Percentiles rank a stretch among this genome's conserved stretches.
Conservation (phyloP, 768 basidiomycete species). For the Collybia sordida region DNA sequence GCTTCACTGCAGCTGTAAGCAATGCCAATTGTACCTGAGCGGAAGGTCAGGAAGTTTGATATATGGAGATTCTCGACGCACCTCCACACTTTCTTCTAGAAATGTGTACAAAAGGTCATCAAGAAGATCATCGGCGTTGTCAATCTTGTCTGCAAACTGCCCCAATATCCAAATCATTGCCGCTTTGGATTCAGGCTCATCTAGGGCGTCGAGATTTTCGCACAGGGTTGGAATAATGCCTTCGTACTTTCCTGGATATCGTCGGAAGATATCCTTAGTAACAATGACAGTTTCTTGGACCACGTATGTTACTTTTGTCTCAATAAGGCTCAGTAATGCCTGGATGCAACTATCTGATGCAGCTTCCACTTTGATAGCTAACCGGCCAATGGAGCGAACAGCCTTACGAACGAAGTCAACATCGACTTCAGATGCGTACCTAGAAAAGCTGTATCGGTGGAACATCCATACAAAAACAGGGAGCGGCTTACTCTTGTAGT, state of each 20-base stretch:
- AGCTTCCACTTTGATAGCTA: constrained; percentile 95
- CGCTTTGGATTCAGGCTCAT: constrained; percentile 96
- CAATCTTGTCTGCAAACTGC: constrained; percentile 93
- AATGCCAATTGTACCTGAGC: constrained; percentile 90
- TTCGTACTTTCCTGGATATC: constrained; percentile 96
- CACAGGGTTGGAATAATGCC: constrained; percentile 93
- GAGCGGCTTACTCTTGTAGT: constrained; percentile 76
- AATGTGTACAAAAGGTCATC: constrained; percentile 90
- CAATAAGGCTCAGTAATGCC: constrained; percentile 80
- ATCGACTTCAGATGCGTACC: constrained; percentile 98
- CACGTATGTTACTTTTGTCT: constrained; percentile 93
- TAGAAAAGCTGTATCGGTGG: constrained; percentile 26
- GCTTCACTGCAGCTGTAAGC: constrained; percentile 91
- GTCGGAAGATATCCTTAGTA: constrained; percentile 95
- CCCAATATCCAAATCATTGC: constrained; percentile 99
- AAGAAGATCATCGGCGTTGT: constrained; percentile 92
- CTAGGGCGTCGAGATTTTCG: constrained; percentile 86
- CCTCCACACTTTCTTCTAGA: constrained; percentile 92
- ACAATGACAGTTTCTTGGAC: constrained; percentile 98
- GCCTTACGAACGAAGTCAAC: constrained; percentile 98
- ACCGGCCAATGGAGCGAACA: constrained; percentile 92
- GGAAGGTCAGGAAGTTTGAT: not conserved
- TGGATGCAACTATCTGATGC: constrained; percentile 91
- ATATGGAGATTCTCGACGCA: constrained; percentile 29
- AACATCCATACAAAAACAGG: not conserved